A percentile compares a stretch with the other conserved stretches of the same genome.
phyloP scores from a whole-genome alignment of 352 stramenopile species.

The Thalassiosira ordinaria region DNA sequence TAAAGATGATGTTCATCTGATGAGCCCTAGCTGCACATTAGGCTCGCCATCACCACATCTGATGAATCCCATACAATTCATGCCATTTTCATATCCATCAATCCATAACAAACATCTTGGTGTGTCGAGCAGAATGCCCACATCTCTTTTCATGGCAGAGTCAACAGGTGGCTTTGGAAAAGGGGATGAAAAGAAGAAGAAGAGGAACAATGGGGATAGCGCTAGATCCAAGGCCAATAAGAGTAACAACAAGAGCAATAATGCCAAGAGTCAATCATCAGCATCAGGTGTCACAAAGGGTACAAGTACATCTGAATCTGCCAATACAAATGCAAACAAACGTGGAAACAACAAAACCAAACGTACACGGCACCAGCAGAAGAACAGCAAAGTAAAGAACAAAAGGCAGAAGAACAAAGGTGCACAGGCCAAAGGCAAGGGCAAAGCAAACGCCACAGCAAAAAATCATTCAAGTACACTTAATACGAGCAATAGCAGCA shows the following conservation, averaged over 20 bases:
- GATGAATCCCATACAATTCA: conserved; percentile 1
- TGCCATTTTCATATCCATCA: neutral
- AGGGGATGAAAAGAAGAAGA: conserved; percentile 39
- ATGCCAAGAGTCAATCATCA: conserved; percentile 4
- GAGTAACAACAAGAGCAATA: conserved; percentile 13
- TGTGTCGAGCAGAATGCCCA: neutral
- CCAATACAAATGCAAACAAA: conserved; percentile 4
- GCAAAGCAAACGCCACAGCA: conserved; percentile 1
- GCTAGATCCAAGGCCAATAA: conserved; percentile 28
- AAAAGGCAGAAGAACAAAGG: conserved; percentile 29
- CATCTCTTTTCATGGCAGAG: conserved; percentile 33
- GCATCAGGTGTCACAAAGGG: conserved; percentile 13
- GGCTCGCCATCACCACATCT: neutral
- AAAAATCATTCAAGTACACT: conserved; percentile 22
- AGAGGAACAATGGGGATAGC: conserved; percentile 20
- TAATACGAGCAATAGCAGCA: conserved; percentile 24
- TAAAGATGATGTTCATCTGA: neutral
- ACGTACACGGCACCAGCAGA: conserved; percentile 11
- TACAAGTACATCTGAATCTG: conserved; percentile 4
- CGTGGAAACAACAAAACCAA: conserved; percentile 7
- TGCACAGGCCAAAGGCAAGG: neutral
- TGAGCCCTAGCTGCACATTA: neutral
- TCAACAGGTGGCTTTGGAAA: conserved; percentile 14
- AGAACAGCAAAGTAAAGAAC: conserved; percentile 5
- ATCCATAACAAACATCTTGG: neutral